Evolutionary conservation across 768 basidiomycete species (phyloP), one percentile per base, ranked within the genome.

Genomic region (Fibroporia radiculosa): DNA sequence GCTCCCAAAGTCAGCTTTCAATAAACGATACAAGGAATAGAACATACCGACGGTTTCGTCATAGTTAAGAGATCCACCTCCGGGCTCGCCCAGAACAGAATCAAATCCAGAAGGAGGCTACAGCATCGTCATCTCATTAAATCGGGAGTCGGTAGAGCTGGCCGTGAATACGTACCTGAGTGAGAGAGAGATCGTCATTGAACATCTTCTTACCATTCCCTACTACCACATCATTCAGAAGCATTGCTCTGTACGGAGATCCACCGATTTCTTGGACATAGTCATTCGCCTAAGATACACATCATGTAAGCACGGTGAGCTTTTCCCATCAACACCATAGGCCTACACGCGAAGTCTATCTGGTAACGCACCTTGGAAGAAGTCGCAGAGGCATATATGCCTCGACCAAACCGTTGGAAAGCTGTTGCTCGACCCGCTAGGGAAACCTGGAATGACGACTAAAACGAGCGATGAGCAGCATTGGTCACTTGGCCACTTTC

Each of bases 331-430:
- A n/a, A n/a, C n/a, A n/a, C n/a, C n/a, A n/a, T n/a, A n/a, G n/a
- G n/a, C n/a, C n/a, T n/a, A n/a, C n/a, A n/a, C n/a, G n/a, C n/a
- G n/a, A n/a, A n/a, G n/a, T n/a, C n/a, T 27, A 18, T 16, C 28
- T n/a, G 27, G 42, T 40, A n/a, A n/a, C n/a, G 14, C 24, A 58
- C 56, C 48, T 59, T 58, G 6, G 55, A 59, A 11, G 58, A 59
- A 2, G 58, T 59, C 14, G 57, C 58, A 14, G 58, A 58, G 19
- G 55, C 56, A 39, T 59, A 59, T 33, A 59, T 54, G 1, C 58
- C 58, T 3, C 16, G 24, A 16, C 58, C 58, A 34, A 59, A 59
- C 6, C 57, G 55, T 11, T 51, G 50, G 35, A 53, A 56, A 42
- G 54, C 56, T 8, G 48, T 54, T 4, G 50, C 25, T 28, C 42